A percentile compares a stretch with the other conserved stretches of the same genome.
phyloP scores from a whole-genome alignment of 1,284 basidiomycete species.

The Fomitopsis palustris region DNA sequence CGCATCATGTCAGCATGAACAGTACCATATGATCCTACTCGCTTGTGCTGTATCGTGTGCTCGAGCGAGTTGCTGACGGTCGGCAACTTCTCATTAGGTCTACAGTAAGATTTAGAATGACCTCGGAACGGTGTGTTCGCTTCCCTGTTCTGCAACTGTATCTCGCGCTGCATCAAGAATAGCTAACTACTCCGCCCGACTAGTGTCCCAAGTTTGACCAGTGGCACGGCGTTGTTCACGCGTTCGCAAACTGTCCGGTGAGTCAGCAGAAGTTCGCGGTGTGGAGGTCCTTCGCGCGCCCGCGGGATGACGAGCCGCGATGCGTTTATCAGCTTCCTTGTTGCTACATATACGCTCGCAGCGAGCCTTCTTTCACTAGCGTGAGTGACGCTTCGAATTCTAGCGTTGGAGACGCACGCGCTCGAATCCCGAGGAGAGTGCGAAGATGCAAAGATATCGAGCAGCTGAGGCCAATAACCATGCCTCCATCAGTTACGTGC shows the following conservation, averaged over 20 bases:
- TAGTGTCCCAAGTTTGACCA: too few species aligned
- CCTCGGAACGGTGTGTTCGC: too few species aligned
- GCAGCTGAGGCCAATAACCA: not conserved
- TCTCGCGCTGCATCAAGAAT: too few species aligned
- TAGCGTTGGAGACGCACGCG: not conserved
- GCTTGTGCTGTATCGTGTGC: too few species aligned
- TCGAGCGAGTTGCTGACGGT: too few species aligned
- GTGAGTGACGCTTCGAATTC: not conserved
- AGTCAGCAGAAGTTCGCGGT: not conserved
- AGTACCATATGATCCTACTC: too few species aligned
- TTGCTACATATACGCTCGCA: not conserved
- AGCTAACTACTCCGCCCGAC: too few species aligned
- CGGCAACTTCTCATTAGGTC: too few species aligned
- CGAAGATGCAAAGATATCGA: not conserved
- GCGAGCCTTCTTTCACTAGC: not conserved
- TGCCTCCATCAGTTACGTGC: not conserved
- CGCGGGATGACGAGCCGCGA: not conserved
- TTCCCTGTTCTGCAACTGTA: too few species aligned
- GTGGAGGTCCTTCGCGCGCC: not conserved
- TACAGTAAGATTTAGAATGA: too few species aligned
- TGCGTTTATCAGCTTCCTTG: not conserved
- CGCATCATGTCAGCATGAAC: too few species aligned
- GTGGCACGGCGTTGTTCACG: not conserved
- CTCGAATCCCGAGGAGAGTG: not conserved
- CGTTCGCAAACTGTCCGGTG: not conserved